Evolutionary conservation across 2,329 filamentous ascomycete species (phyloP), one percentile per base, ranked within the genome.

Genomic region (Talaromyces funiculosus): DNA sequence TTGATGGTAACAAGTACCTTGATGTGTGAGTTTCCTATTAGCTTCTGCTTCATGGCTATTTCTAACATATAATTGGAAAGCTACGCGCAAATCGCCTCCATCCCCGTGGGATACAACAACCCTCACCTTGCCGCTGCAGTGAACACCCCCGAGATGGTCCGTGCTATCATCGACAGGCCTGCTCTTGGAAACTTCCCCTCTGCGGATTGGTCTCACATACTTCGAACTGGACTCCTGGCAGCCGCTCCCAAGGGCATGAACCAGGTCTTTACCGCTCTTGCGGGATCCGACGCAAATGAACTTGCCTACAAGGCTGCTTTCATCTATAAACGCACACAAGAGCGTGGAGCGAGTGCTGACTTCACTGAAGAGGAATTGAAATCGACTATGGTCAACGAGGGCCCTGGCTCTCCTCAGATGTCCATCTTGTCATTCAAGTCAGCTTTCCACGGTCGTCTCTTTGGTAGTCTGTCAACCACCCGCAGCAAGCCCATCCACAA

Each of bases 401-500:
- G 82, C 5, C 92, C 92, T 12, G 90, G 91, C 16, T 85, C 89
- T 18, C 88, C 91, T 0, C 78, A 89, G 64, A 83, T 95, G 68
- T 92, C 89, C 58, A 96, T 96, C 73, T 80, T 96, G 69, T 93
- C 89, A 60, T 96, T 96, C 86, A 90, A 87, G 78, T 86, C 87
- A 38, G 90, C 82, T 64, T 96, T 96, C 83, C 92, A 96, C 79
- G 92, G 92, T 67, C 90, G 92, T 66, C 85, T 96, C 51, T 96
- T 96, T 69, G 92, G 90, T 71, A 88, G 85, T 61, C 83, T 96
- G 60, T 93, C 90, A 63, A 96, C 91, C 61, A 96, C 92, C 14
- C 89, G 92, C 72, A 92, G 88, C 76, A 96, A 96, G 83, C 85
- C 92, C 51, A 92, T 96, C 74, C 92, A 96, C 82, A 96, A 96